Conservation (phyloP, 2,329 filamentous ascomycete genomes). For the Ascochyta clinopodiicola region DNA sequence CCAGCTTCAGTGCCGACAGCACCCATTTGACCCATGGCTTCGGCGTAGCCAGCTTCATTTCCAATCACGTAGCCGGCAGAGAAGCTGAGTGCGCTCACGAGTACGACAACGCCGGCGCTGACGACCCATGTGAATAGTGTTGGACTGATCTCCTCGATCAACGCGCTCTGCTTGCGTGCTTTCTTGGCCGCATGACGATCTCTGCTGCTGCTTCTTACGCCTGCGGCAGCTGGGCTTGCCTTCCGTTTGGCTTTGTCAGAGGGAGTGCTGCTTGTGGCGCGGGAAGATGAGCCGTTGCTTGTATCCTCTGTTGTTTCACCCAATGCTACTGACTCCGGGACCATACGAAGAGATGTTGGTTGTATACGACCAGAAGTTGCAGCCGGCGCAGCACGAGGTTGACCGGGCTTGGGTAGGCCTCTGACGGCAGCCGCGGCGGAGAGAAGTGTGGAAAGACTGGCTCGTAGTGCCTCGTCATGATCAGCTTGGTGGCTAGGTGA, state of each 20-base stretch:
- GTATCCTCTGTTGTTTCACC: slow-evolving; percentile 47
- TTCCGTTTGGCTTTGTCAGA: slow-evolving; percentile 55
- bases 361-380: slow-evolving; percentile 51
- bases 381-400: slow-evolving; percentile 42
- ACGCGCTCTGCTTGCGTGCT: slow-evolving; percentile 42
- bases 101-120: slow-evolving; percentile 68
- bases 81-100: slow-evolving; percentile 69
- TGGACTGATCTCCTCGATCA: slow-evolving; percentile 58
- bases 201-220: slow-evolving; percentile 51
- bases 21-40: slow-evolving; percentile 50
- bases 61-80: slow-evolving; percentile 69
- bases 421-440: slow-evolving; percentile 94
- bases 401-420: slow-evolving; percentile 71
- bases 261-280: slow-evolving; percentile 36
- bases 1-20: slow-evolving; percentile 38
- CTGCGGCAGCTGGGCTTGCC: slow-evolving; percentile 39
- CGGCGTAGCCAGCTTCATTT: slow-evolving; percentile 62
- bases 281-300: slow-evolving; percentile 38
- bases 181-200: slow-evolving; percentile 56
- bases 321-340: slow-evolving; percentile 66
- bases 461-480: slow-evolving; percentile 89
- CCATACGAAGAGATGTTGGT: slow-evolving; percentile 62
- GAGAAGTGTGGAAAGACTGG: slow-evolving; percentile 91
- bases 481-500: slow-evolving; percentile 81
- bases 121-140: slow-evolving; percentile 71